These are phyloP conservation scores for Trifolium dubium DNA, from an alignment of 306 rosid genomes.

Conservation along the genomic window DNA sequence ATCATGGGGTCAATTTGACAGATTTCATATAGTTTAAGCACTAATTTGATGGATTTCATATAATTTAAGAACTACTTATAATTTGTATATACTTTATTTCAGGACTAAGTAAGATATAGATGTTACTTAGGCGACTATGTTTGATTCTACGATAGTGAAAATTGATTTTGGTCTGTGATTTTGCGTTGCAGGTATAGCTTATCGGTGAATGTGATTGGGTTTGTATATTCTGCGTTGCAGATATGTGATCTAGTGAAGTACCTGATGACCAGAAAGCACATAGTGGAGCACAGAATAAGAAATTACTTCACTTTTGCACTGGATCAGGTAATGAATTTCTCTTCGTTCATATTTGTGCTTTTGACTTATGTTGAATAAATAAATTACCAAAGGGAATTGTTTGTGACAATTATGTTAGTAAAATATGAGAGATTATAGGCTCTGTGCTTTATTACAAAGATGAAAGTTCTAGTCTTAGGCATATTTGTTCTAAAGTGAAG, in stretches of 20 bases:
- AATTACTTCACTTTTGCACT: slow-evolving; percentile 63
- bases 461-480: neutral
- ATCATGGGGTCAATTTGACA: too few relatives aligned
- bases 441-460: neutral
- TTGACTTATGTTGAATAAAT: neutral
- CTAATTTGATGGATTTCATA: neutral
- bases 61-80: too few relatives aligned
- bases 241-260: slow-evolving; percentile 51
- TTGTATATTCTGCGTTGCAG: slow-evolving; percentile 71
- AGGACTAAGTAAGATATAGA: neutral
- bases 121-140: neutral
- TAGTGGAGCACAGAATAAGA: slow-evolving; percentile 45
- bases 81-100: too few relatives aligned
- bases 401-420: neutral
- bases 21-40: too few relatives aligned
- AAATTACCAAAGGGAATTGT: neutral
- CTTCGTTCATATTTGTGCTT: neutral
- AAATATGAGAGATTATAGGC: neutral
- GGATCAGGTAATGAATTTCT: slow-evolving; percentile 66
- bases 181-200: slow-evolving; percentile 60
- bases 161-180: neutral
- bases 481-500: neutral
- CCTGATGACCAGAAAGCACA: slow-evolving; percentile 52
- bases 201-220: slow-evolving; percentile 69
- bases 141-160: neutral